Percentiles rank a stretch among this genome's conserved stretches.
Evolutionary conservation across 345 rosid species (phyloP).

Genomic region (Microthlaspi erraticum): DNA sequence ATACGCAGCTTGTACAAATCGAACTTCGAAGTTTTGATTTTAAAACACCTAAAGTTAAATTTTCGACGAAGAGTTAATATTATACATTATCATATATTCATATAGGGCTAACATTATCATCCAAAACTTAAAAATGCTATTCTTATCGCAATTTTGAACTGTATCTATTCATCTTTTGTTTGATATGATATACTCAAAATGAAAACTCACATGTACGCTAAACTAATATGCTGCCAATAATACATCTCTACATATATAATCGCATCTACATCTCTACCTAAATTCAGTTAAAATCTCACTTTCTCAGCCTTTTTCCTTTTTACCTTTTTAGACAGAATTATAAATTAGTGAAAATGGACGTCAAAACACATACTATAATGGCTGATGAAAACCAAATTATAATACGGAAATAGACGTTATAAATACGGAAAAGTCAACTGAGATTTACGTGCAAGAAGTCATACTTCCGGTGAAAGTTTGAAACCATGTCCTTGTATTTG

Average conservation of each 20-base stretch:
- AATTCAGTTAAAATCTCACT: neutral
- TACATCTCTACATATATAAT: neutral
- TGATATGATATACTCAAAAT: neutral
- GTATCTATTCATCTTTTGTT: neutral
- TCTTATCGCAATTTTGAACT: neutral
- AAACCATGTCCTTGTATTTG: constrained; percentile 3
- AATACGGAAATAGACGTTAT: constrained; percentile 14
- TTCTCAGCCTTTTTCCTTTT: neutral
- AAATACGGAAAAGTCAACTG: constrained; percentile 26
- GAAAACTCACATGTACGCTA: neutral
- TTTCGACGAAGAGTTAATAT: neutral
- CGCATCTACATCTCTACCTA: neutral
- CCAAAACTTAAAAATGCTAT: constrained; percentile 9
- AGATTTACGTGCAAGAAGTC: constrained; percentile 20
- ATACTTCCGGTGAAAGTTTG: constrained; percentile 11
- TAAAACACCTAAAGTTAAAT: neutral
- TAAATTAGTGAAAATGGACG: constrained; percentile 1
- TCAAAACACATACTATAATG: neutral
- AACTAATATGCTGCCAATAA: neutral
- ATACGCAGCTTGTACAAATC: neutral
- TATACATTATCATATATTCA: too few species aligned
- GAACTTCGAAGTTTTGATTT: neutral
- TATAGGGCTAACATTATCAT: neutral
- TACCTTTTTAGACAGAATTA: neutral
- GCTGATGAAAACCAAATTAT: neutral